These are phyloP conservation scores for Dictyostelium discoideum DNA, from an alignment of 78 protist species.

Conservation along the genomic window DNA sequence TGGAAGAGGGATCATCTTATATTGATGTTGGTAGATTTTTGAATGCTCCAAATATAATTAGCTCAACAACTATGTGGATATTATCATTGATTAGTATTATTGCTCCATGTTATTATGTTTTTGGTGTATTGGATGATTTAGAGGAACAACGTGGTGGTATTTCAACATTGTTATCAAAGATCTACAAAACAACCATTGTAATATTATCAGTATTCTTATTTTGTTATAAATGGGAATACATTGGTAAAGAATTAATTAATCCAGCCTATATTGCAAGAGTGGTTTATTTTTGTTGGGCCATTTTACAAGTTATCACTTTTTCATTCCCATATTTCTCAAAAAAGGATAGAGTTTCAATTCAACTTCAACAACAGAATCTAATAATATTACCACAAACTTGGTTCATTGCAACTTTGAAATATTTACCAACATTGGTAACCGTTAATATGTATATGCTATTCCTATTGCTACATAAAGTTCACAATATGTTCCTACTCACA, in stretches of 20 bases:
- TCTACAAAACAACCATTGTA: conserved; percentile 18
- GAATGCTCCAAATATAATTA: not conserved
- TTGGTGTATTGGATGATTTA: conserved; percentile 43
- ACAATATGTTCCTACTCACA: conserved; percentile 73
- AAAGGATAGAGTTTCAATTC: conserved; percentile 33
- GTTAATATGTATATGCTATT: conserved; percentile 48
- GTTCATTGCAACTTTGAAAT: conserved; percentile 63
- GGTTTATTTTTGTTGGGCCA: conserved; percentile 20
- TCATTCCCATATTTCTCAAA: conserved; percentile 46
- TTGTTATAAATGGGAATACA: conserved; percentile 70
- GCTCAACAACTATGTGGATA: not conserved
- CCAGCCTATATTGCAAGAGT: conserved; percentile 46
- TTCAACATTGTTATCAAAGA: not conserved
- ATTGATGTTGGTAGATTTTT: conserved; percentile 61
- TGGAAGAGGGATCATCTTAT: conserved; percentile 8
- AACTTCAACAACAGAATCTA: not conserved
- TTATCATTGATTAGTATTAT: conserved; percentile 12
- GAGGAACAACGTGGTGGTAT: conserved; percentile 49
- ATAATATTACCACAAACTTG: conserved; percentile 29
- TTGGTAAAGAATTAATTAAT: not conserved
- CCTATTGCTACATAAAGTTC: conserved; percentile 62
- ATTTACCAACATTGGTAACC: conserved; percentile 37
- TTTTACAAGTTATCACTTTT: not conserved
- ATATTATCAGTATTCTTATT: conserved; percentile 13
- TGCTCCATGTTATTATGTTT: conserved; percentile 34